Percentiles rank a stretch among this genome's conserved stretches.
Evolutionary conservation across 1,284 basidiomycete species (phyloP).

Genomic region (Cutaneotrichosporon sp.): DNA sequence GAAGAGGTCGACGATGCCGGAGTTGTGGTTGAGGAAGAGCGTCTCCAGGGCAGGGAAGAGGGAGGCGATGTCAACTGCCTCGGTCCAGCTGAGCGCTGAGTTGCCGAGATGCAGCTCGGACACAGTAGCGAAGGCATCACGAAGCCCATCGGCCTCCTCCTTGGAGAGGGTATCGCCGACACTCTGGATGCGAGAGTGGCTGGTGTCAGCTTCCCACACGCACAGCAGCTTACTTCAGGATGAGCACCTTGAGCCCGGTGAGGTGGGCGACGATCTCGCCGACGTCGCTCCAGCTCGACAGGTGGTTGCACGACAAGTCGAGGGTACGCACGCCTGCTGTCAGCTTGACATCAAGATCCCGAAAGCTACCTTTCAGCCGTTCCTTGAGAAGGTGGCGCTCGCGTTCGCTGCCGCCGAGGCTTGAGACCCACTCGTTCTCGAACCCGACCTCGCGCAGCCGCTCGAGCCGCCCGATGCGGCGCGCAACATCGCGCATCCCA

Average conservation of each 20-base stretch:
- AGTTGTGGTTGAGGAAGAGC: constrained; percentile 78
- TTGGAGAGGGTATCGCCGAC: constrained; percentile 52
- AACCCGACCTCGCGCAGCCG: constrained; percentile 75
- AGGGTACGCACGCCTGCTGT: constrained; percentile 70
- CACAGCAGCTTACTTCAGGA: constrained; percentile 66
- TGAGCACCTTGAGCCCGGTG: constrained; percentile 64
- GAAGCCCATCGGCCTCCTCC: constrained; percentile 31
- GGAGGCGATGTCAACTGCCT: constrained; percentile 58
- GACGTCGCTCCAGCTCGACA: constrained; percentile 71
- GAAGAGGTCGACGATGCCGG: constrained; percentile 1
- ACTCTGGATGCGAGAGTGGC: constrained; percentile 62
- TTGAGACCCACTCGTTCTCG: constrained; percentile 64
- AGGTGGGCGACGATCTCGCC: constrained; percentile 67
- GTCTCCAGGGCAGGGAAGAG: constrained; percentile 64
- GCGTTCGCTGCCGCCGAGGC: constrained; percentile 58
- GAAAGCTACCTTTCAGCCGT: constrained; percentile 31
- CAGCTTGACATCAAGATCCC: constrained; percentile 9
- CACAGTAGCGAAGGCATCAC: constrained; percentile 61
- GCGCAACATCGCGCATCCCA: constrained; percentile 72
- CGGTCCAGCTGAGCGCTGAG: constrained; percentile 69
- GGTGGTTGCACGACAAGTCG: constrained; percentile 77
- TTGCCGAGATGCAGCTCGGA: constrained; percentile 74
- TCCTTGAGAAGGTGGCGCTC: constrained; percentile 29
- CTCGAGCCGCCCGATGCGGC: constrained; percentile 67
- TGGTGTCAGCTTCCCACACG: constrained; percentile 24